Evolutionary conservation across 2,329 filamentous ascomycete species (phyloP), one percentile per base, ranked within the genome.

Genomic region (Colletotrichum shisoi): DNA sequence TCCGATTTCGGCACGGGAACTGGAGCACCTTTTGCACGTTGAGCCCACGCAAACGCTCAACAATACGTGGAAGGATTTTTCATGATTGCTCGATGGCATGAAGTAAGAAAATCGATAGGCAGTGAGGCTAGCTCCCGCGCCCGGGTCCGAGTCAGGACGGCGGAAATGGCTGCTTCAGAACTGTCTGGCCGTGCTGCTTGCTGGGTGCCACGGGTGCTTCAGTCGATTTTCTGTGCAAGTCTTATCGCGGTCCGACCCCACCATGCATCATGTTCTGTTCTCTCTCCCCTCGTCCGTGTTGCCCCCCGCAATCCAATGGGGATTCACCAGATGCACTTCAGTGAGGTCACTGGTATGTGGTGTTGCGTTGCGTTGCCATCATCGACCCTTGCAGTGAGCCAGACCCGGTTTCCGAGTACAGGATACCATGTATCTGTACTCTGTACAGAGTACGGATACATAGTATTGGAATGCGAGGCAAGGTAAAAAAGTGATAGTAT

Each of bases 211-310:
- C 31, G n/a, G 4, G 12, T 39, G n/a, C 31, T 45, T 27, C 54
- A 15, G 27, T 46, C 54, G 54, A 46, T 21, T 52, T 59, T 27
- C 56, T n/a, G 12, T 24, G 37, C 42, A 46, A 37, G 46, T 63
- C 63, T 58, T 67, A 67, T 63, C 63, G 40, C 46, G 13, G 42
- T 27, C 49, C 40, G 53, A 54, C 60, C 59, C 63, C 63, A 40
- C 59, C 45, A 45, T 40, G 21, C 57, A 42, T 57, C 15, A 27
- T 56, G n/a, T 42, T 39, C 15, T 34, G 31, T 34, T 34, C 31
- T 34, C 15, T 8, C 24, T 40, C 27, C 17, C n/a, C 27, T 52
- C 48, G 27, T 52, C 48, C 48, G 48, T 51, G 48, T 51, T 51
- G 17, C 53, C 56, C 27, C 37, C 54, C 37, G 59, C 21, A 48